phyloP scores from a whole-genome alignment of 2,329 filamentous ascomycete species.

The Aspergillus terreus region DNA sequence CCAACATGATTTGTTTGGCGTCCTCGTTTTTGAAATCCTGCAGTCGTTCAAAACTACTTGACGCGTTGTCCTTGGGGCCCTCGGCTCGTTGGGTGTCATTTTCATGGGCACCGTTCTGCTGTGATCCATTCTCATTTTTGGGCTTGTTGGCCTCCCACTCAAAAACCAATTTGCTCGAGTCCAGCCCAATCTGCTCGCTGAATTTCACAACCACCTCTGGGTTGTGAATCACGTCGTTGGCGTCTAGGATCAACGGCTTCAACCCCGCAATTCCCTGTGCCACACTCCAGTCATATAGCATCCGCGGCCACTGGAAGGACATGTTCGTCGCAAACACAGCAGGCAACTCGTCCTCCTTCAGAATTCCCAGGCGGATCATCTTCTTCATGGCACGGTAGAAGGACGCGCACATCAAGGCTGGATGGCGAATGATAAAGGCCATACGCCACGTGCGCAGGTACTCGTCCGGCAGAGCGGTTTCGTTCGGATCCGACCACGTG shows the following conservation, averaged over 20 bases:
- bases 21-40: too few relatives aligned
- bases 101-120: neutral
- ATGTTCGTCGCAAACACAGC: slow-evolving; percentile 20
- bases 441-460: slow-evolving; percentile 31
- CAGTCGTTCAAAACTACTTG: neutral
- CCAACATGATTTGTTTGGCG: slow-evolving; percentile 18
- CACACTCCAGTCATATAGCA: slow-evolving; percentile 35
- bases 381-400: slow-evolving; percentile 29
- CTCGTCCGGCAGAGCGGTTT: slow-evolving; percentile 34
- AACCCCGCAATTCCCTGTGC: slow-evolving; percentile 16
- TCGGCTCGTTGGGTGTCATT: neutral
- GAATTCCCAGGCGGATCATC: slow-evolving; percentile 10
- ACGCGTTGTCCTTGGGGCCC: slow-evolving; percentile 3
- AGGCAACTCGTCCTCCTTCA: slow-evolving; percentile 14
- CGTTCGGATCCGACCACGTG: slow-evolving; percentile 26
- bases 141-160: slow-evolving; percentile 25
- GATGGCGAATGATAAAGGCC: slow-evolving; percentile 39
- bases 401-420: slow-evolving; percentile 38
- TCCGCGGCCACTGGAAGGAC: slow-evolving; percentile 28
- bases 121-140: neutral
- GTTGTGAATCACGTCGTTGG: slow-evolving; percentile 36
- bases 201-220: slow-evolving; percentile 26
- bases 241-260: slow-evolving; percentile 33
- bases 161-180: slow-evolving; percentile 27
- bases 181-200: slow-evolving; percentile 29